Evolutionary conservation across 2,329 filamentous ascomycete genomes (phyloP), one percentile per base, ranked within the genome.

Genomic region (Aspergillus glaucus): DNA sequence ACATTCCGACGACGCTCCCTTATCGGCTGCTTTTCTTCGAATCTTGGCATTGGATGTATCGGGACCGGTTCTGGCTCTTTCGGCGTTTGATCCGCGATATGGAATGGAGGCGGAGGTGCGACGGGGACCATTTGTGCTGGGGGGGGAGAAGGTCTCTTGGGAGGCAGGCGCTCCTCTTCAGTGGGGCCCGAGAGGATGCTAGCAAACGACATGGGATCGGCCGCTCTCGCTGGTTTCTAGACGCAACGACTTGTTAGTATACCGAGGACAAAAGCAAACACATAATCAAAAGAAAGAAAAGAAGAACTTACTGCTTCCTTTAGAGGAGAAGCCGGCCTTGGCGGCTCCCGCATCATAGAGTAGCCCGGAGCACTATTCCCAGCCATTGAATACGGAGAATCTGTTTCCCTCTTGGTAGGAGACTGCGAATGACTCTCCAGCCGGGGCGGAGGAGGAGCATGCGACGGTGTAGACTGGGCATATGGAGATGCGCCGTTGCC

Each of bases 161-260:
- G 74, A 36, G 66, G 59, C 5, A 17, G 34, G 55, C 62, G 68
- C 14, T 81, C 77, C 46, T 81, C 77, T 46, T 86, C 83, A 48
- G 89, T 85, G 48, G 87, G 79, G 57, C 82, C 90, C 3, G 89
- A 92, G 40, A 97, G 84, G 51, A 97, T 94, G 65, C 91, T 96
- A 56, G 89, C 93, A 63, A 97, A 93, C 4, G 91, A 93, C 91
- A 96, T 96, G 46, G 91, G 87, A 65, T 95, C 87, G 50, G 86
- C 85, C 37, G 85, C 78, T 66, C 90, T 84, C 57, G 81, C 83
- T 1, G 86, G 81, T 44, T 86, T 86, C 80, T 90, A 66, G 32
- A 56, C 44, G 39, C 7, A 24, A 46, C 6, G 49, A 50, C 43
- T 21, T 41, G 45, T 44, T 42, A 42, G 19, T 32, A 48, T 9